These are phyloP conservation scores for Rhizopogon rudus DNA, from an alignment of 768 basidiomycete genomes.

Conservation along the genomic window DNA sequence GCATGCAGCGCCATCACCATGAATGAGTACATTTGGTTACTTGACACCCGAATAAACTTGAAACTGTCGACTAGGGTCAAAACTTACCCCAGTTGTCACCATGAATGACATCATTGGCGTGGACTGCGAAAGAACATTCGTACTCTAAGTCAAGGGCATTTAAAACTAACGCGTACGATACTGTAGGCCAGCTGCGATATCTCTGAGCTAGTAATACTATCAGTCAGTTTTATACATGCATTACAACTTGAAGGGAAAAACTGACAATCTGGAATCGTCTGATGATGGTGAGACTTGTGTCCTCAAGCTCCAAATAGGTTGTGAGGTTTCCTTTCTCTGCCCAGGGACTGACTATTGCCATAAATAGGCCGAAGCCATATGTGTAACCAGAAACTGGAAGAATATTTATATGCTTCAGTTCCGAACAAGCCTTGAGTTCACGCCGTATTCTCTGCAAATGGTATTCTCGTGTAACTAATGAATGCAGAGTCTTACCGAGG, in stretches of 20 bases:
- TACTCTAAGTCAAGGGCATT: neutral
- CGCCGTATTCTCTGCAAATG: slow-evolving; percentile 10
- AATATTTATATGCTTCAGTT: slow-evolving; percentile 13
- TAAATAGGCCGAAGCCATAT: slow-evolving; percentile 15
- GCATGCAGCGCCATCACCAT: slow-evolving; percentile 30
- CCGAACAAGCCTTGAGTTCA: slow-evolving; percentile 15
- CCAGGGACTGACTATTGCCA: slow-evolving; percentile 19
- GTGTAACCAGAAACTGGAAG: slow-evolving; percentile 11
- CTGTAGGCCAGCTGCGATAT: neutral
- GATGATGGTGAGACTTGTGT: neutral
- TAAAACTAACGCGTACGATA: neutral
- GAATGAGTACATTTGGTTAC: slow-evolving; percentile 43
- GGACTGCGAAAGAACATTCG: neutral
- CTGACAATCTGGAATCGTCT: slow-evolving; percentile 13
- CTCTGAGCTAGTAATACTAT: neutral
- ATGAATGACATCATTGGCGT: neutral
- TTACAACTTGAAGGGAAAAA: neutral
- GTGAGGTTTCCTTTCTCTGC: slow-evolving; percentile 11
- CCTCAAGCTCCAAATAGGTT: slow-evolving; percentile 6
- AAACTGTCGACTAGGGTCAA: neutral
- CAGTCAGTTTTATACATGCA: neutral
- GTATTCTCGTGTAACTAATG: neutral
- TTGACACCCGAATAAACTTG: neutral
- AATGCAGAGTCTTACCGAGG: no score
- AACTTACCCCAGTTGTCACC: slow-evolving; percentile 6